phyloP scores from a whole-genome alignment of 352 stramenopile species.

The Globisporangium paroecandrum region DNA sequence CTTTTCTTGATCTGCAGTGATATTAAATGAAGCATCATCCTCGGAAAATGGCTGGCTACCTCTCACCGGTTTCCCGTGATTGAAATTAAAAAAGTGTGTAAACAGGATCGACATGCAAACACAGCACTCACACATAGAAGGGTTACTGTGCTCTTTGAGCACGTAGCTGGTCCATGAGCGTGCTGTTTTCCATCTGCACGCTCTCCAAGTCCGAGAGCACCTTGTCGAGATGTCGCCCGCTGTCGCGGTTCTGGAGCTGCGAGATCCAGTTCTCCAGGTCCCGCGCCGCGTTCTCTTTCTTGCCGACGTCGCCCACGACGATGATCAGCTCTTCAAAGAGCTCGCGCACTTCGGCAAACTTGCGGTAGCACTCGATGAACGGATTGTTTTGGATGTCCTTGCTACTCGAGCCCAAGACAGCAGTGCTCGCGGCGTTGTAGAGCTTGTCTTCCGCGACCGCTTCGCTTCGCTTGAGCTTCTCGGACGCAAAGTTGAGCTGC shows the following conservation, averaged over 20 bases:
- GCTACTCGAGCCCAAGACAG: constrained; percentile 11
- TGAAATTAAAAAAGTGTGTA: constrained; percentile 12
- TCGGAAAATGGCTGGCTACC: constrained; percentile 14
- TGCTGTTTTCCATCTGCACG: constrained; percentile 66
- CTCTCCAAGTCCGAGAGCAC: constrained; percentile 71
- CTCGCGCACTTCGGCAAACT: constrained; percentile 77
- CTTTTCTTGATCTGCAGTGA: constrained; percentile 2
- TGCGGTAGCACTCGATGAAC: constrained; percentile 77
- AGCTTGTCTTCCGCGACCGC: constrained; percentile 81
- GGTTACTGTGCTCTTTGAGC: constrained; percentile 8
- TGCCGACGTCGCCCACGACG: constrained; percentile 61
- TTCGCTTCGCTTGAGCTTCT: constrained; percentile 83
- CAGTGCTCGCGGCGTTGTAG: constrained; percentile 57
- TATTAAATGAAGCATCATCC: constrained; percentile 5
- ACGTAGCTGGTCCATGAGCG: constrained; percentile 48
- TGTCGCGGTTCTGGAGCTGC: constrained; percentile 74
- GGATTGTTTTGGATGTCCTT: constrained; percentile 28
- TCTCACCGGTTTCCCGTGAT: constrained; percentile 23
- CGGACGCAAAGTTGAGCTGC: constrained; percentile 66
- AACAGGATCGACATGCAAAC: not conserved
- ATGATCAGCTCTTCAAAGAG: constrained; percentile 82
- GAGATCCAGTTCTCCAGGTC: constrained; percentile 85
- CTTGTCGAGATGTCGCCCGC: constrained; percentile 59
- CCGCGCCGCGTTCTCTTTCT: constrained; percentile 69
- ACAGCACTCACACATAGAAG: not conserved